Evolutionary conservation across 805 yeast genomes (phyloP), one percentile per base, ranked within the genome.

Genomic region (Barnettozyma sucrosica): DNA sequence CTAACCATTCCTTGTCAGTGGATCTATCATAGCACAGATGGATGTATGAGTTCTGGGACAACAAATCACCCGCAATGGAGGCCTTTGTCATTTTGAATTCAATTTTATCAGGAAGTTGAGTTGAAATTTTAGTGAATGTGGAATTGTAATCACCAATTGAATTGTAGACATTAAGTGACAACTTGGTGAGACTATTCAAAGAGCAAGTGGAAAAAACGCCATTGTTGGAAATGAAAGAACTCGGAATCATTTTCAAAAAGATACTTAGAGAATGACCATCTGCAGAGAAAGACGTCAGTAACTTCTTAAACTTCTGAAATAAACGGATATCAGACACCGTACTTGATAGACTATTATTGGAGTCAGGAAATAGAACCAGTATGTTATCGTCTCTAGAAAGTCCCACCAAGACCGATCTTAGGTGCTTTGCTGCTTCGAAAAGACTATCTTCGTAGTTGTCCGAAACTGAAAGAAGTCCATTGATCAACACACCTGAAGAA

Each of bases 1-100:
- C 79, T 39, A 89, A 73, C 96, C 97, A 92, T 46, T 79, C 80
- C 51, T 80, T 81, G 62, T 90, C 96, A 4, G 77, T 70, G 0
- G 96, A 84, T 45, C 95, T 65, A 26, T 89, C 88, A 57, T 90
- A 92, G 1, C 96, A 89, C 10, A 93, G 72, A 61, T 93, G 98
- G 20, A 92, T 70, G 55, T 80, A 86, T 1, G 86, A 71, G 57
- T 89, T 96, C 50, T 84, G 85, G n/a, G 74, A 68, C 40, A 75
- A 62, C 7, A 81, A 59, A 25, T 63, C 61, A 2, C 51, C 44
- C 16, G 66, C 65, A 24, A 66, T 56, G 3, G 69, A 59, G 3
- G 63, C 51, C 48, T 65, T 71, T 2, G 75, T 66, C 19, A 79
- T 58, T 56, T 69, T 65, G 54, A 77, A 77, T 6, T 63, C 63